Base-by-base conservation (phyloP, 164 flowering plant species). In the Santalum album region DNA sequence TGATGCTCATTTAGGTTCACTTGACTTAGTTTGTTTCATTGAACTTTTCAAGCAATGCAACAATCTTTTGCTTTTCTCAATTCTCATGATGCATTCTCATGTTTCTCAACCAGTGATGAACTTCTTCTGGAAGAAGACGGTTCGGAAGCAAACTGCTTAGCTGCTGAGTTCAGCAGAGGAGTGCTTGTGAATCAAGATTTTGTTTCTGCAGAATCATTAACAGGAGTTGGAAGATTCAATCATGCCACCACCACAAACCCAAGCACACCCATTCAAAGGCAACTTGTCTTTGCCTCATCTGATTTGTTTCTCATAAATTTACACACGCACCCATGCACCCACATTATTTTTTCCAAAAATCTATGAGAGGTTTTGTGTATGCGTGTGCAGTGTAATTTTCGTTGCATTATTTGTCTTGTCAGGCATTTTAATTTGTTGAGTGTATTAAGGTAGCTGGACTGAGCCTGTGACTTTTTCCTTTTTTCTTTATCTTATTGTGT, bases 81-180 rank as follows among this genome's bases (percentile, higher is more conserved):
- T 51, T 32, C 22, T 18, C 7, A 27, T 35, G 27, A 51, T 49
- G 20, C 46, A 15, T 49, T 46, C 49, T 51, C 23, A 26, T 42
- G n/a, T 55, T 59, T 54, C 20, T 56, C 12, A 50, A 65, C 14
- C 80, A 94, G 99, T 49, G 99, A 94, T 62, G 99, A 87, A 53
- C 87, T 78, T 36, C 95, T 94, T 49, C 67, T 94, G 70, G 79
- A 94, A 78, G 99, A 90, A 34, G 96, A 84, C 47, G 64, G 67
- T 65, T 60, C 76, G 20, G 92, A 80, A 64, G 61, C 53, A 49
- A 72, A 70, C 54, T 57, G 68, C 57, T 18, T 82, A 40, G 51
- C 74, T 7, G 53, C 77, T 47, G 90, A 83, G 32, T 74, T 87
- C 32, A 42, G 70, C 52, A 75, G 61, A 59, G 72, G 68, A 35